Base-by-base conservation (phyloP, 257 asterid genomes). In the Solanum piurae region DNA sequence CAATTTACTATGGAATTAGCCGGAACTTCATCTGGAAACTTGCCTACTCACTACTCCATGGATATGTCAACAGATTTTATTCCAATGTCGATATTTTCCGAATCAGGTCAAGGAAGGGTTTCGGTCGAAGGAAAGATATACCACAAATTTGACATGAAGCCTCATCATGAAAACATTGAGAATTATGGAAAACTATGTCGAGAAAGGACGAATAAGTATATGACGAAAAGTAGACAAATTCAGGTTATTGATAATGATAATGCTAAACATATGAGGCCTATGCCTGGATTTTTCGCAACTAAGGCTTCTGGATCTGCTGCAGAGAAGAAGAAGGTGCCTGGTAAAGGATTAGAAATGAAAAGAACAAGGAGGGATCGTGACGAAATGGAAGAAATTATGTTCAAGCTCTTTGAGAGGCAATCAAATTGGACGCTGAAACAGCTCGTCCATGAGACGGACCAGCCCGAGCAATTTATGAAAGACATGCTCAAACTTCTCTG, bases 401-500 rank as follows among this genome's bases (percentile, higher is more conserved):
- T 96, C 90, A 96, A 94, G 93, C 98, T 95, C 46, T 96, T 96
- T 88, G 98, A 96, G 92, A 93, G 91, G 92, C 98, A 96, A 84
- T 91, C 98, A 85, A 96, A 94, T 90, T 96, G 99, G 98, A 94
- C 98, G 11, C 80, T 95, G 72, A 95, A 95, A 91, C 97, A 94
- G 84, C 94, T 95, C n/a, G 83, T 95, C 91, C 98, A 93, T 86
- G 94, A 94, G 90, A 96, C 99, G 5, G 94, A 96, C 89, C 99
- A 96, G 89, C 98, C 99, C 7, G 99, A 96, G 98, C 98, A 96
- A 95, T 96, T 95, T 90, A 90, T 96, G 86, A 96, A 96, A 91
- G 98, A 94, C 83, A 93, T 96, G 98, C 98, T 96, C 44, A 95
- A 95, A 93, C 90, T 92, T 42, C 95, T 96, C 16, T 96, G 98